Percentiles rank a stretch among this genome's conserved stretches.
Evolutionary conservation across 2,329 filamentous ascomycete genomes (phyloP).

Genomic region (Botrytis paeoniae): DNA sequence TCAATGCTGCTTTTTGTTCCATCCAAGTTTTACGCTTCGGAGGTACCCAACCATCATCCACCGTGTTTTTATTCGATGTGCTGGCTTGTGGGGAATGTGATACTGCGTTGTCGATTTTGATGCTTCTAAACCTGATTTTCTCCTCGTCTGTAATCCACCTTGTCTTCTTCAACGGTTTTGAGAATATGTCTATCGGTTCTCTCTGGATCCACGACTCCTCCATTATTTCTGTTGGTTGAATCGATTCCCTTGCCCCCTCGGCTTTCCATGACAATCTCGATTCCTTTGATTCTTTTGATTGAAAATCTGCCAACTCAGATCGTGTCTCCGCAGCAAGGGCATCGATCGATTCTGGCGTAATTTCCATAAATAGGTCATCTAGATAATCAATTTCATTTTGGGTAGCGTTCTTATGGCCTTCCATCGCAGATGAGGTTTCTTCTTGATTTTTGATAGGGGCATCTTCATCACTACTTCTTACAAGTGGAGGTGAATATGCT

Average conservation of each 20-base stretch:
- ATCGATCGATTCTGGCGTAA: conserved; percentile 41
- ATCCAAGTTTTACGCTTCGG: conserved; percentile 59
- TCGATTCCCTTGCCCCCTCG: not conserved
- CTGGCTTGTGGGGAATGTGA: conserved; percentile 14
- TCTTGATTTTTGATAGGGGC: not conserved
- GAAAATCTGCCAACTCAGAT: conserved; percentile 1
- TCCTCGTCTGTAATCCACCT: conserved; percentile 13
- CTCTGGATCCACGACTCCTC: not conserved
- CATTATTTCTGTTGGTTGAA: not conserved
- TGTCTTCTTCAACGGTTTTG: not conserved
- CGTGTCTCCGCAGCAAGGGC: conserved; percentile 29
- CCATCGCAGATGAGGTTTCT: not conserved
- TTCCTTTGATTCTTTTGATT: not conserved
- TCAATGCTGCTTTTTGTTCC: conserved; percentile 69
- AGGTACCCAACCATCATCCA: conserved; percentile 23
- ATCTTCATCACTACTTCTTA: not conserved
- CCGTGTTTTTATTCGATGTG: conserved; percentile 10
- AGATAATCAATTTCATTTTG: not conserved
- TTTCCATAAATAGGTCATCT: conserved; percentile 35
- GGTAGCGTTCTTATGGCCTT: not conserved
- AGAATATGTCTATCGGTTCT: conserved; percentile 8
- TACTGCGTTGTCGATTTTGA: conserved; percentile 19
- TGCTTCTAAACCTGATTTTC: conserved; percentile 7
- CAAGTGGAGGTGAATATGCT: not conserved
- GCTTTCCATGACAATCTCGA: not conserved